phyloP scores from a whole-genome alignment of 2,329 filamentous ascomycete genomes.

The Colletotrichum spinosum region DNA sequence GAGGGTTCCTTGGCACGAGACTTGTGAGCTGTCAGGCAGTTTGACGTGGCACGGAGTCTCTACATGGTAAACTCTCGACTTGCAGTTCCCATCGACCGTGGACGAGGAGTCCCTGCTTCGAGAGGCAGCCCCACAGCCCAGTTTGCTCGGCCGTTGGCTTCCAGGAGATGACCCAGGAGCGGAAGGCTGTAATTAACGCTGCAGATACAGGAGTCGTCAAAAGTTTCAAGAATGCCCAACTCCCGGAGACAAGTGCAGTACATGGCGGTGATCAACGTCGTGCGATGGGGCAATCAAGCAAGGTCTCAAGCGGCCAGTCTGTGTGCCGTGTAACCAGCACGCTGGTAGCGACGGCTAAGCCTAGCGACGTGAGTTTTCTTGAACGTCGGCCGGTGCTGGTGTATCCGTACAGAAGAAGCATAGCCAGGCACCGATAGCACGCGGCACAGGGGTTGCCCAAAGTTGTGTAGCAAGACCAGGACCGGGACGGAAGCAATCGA shows the following conservation, averaged over 20 bases:
- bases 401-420: no score
- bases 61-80: neutral
- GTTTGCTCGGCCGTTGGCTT: neutral
- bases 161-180: constrained; percentile 1
- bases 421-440: no score
- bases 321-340: constrained; percentile 1
- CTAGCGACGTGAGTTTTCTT: no score
- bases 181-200: constrained; percentile 5
- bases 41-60: constrained; percentile 21
- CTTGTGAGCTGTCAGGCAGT: constrained; percentile 7
- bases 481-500: no score
- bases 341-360: no score
- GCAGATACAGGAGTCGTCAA: constrained; percentile 8
- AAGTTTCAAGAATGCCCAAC: constrained; percentile 7
- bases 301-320: constrained; percentile 4
- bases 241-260: neutral
- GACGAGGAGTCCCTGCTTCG: constrained; percentile 2
- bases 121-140: no score
- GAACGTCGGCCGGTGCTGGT: no score
- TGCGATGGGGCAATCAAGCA: constrained; percentile 1
- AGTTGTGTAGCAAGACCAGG: no score
- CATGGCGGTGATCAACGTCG: constrained; percentile 16
- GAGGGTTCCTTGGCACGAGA: neutral
- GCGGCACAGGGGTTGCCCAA: no score
- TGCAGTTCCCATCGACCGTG: constrained; percentile 1